phyloP scores from a whole-genome alignment of 164 flowering plant species.

The Piper betle region DNA sequence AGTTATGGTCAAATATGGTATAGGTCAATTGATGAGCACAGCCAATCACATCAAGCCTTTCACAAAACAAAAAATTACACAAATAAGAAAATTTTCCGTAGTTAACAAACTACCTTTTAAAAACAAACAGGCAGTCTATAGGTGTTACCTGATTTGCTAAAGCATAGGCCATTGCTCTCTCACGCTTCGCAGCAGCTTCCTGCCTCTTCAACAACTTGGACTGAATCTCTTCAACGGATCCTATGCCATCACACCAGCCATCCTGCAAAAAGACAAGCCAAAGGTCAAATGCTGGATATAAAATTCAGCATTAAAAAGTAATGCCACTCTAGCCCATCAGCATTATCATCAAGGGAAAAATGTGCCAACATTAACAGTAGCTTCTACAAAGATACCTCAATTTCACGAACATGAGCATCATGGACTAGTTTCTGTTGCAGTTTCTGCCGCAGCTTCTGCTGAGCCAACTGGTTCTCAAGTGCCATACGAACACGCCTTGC shows the following conservation, averaged over 20 bases:
- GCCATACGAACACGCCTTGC: conserved; percentile 96
- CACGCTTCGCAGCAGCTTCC: conserved; percentile 98
- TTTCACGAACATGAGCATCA: conserved; percentile 74
- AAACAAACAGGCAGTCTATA: too few relatives aligned
- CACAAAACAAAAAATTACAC: too few relatives aligned
- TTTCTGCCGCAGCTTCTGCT: conserved; percentile 60
- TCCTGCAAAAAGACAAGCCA: conserved; percentile 35
- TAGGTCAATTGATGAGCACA: too few relatives aligned
- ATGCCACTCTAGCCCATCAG: not conserved
- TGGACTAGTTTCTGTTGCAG: conserved; percentile 64
- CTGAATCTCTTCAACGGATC: conserved; percentile 90
- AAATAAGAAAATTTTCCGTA: too few relatives aligned
- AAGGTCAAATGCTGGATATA: conserved; percentile 2
- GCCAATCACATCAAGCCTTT: too few relatives aligned
- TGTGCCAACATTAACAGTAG: not conserved
- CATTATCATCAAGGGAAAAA: not conserved
- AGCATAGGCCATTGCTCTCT: conserved; percentile 99
- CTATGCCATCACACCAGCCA: conserved; percentile 94
- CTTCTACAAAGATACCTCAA: conserved; percentile 37
- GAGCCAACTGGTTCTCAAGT: conserved; percentile 61
- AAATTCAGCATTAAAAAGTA: not conserved
- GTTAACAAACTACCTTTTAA: not conserved
- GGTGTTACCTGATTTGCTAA: conserved; percentile 77
- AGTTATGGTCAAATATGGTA: too few relatives aligned
- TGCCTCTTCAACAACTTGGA: conserved; percentile 82